Percentiles rank a stretch among this genome's conserved stretches.
These are phyloP conservation scores for Hamigera avellanea DNA, from an alignment of 495 filamentous ascomycete genomes.

Conservation along the genomic window DNA sequence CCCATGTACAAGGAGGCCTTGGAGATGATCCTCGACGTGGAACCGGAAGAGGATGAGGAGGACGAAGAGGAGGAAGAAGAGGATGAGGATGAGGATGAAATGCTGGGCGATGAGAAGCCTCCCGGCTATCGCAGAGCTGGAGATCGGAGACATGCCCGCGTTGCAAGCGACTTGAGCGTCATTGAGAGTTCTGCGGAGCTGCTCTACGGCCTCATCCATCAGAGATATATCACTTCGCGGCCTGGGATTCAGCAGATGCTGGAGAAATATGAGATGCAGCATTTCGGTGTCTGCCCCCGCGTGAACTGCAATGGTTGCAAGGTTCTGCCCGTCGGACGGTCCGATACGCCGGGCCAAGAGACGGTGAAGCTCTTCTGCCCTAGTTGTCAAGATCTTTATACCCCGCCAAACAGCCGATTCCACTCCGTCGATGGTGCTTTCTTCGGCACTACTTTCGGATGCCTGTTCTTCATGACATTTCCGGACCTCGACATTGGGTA, in stretches of 20 bases:
- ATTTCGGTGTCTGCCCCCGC: conserved; percentile 88
- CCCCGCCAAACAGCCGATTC: conserved; percentile 92
- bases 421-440: conserved; percentile 97
- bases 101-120: conserved; percentile 55
- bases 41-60: conserved; percentile 85
- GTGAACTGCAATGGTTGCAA: conserved; percentile 79
- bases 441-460: conserved; percentile 92
- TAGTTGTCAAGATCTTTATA: conserved; percentile 92
- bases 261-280: conserved; percentile 92
- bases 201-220: conserved; percentile 95
- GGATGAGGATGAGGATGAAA: conserved; percentile 65
- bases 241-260: conserved; percentile 98
- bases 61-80: conserved; percentile 64
- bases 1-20: conserved; percentile 97
- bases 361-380: conserved; percentile 98
- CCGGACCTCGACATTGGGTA: conserved; percentile 73
- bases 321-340: conserved; percentile 84
- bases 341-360: conserved; percentile 88
- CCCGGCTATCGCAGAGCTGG: conserved; percentile 43
- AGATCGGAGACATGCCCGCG: conserved; percentile 71
- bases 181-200: conserved; percentile 96
- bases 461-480: conserved; percentile 96
- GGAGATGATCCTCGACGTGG: conserved; percentile 97
- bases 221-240: conserved; percentile 95
- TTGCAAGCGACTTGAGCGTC: conserved; percentile 82